Percentiles rank a stretch among this genome's conserved stretches.
These are phyloP conservation scores for Linum trigynum DNA, from an alignment of 345 rosid genomes.

Conservation along the genomic window DNA sequence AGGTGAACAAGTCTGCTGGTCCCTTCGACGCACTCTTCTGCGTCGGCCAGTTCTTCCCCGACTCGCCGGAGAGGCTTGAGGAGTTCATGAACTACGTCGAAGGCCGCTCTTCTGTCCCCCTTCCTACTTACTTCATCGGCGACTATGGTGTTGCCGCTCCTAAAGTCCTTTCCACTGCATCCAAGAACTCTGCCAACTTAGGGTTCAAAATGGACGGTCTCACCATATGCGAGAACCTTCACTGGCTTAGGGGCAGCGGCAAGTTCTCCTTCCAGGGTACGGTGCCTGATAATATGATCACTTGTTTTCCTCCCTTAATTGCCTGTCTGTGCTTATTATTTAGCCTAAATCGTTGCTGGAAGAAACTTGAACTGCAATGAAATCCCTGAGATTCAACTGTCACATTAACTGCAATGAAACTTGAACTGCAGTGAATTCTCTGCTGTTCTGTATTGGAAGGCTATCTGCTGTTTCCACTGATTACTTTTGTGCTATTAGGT, in stretches of 20 bases:
- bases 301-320: background rate
- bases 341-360: too few species aligned
- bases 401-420: background rate
- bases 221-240: slow-evolving; percentile 48
- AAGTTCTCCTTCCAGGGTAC: slow-evolving; percentile 67
- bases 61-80: slow-evolving; percentile 41
- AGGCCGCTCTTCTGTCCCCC: slow-evolving; percentile 53
- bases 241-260: slow-evolving; percentile 90
- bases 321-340: background rate
- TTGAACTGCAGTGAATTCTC: background rate
- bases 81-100: slow-evolving; percentile 55
- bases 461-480: background rate
- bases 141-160: slow-evolving; percentile 69
- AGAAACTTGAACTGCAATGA: too few species aligned
- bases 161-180: slow-evolving; percentile 44
- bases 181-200: slow-evolving; percentile 41
- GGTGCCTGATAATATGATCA: background rate
- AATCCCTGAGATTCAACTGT: background rate
- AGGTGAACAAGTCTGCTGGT: slow-evolving; percentile 78
- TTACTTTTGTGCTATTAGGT: slow-evolving; percentile 34
- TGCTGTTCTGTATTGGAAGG: background rate
- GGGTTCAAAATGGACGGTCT: slow-evolving; percentile 88
- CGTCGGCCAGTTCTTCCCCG: slow-evolving; percentile 86
- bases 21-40: slow-evolving; percentile 76
- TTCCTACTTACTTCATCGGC: slow-evolving; percentile 80